These are phyloP conservation scores for Zymoseptoria passerinii DNA, from an alignment of 2,329 filamentous ascomycete species.

Conservation along the genomic window DNA sequence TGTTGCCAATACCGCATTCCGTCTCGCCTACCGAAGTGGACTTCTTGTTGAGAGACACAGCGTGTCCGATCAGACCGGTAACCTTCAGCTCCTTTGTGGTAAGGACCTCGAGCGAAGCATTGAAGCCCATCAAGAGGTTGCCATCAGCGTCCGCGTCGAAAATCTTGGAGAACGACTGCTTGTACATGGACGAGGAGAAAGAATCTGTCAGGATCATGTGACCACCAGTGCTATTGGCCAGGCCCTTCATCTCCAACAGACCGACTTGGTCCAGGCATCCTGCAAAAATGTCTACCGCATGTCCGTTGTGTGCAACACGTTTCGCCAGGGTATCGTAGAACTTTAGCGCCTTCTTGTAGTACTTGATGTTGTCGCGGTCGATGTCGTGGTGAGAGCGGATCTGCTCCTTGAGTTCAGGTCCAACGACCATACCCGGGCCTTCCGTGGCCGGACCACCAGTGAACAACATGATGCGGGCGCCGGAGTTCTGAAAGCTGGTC, in stretches of 20 bases:
- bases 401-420: slow-evolving; percentile 87
- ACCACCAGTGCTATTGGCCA: slow-evolving; percentile 91
- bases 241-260: slow-evolving; percentile 93
- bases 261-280: slow-evolving; percentile 96
- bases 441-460: slow-evolving; percentile 91
- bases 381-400: slow-evolving; percentile 98
- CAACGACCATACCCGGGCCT: slow-evolving; percentile 93
- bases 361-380: slow-evolving; percentile 97
- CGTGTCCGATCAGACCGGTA: slow-evolving; percentile 92
- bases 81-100: slow-evolving; percentile 98
- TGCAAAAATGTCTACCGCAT: slow-evolving; percentile 95
- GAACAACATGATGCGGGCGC: slow-evolving; percentile 94
- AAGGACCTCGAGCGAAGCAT: slow-evolving; percentile 86
- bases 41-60: slow-evolving; percentile 95
- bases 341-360: slow-evolving; percentile 98
- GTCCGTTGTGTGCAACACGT: slow-evolving; percentile 88
- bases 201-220: slow-evolving; percentile 98
- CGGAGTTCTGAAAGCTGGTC: slow-evolving; percentile 90
- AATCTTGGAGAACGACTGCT: slow-evolving; percentile 92
- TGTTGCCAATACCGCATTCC: slow-evolving; percentile 96
- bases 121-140: slow-evolving; percentile 96
- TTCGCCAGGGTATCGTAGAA: slow-evolving; percentile 95
- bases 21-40: slow-evolving; percentile 95
- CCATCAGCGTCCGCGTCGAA: slow-evolving; percentile 96
- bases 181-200: slow-evolving; percentile 98